Evolutionary conservation across 2,329 filamentous ascomycete genomes (phyloP).

Genomic region (Apiospora malaysiana): DNA sequence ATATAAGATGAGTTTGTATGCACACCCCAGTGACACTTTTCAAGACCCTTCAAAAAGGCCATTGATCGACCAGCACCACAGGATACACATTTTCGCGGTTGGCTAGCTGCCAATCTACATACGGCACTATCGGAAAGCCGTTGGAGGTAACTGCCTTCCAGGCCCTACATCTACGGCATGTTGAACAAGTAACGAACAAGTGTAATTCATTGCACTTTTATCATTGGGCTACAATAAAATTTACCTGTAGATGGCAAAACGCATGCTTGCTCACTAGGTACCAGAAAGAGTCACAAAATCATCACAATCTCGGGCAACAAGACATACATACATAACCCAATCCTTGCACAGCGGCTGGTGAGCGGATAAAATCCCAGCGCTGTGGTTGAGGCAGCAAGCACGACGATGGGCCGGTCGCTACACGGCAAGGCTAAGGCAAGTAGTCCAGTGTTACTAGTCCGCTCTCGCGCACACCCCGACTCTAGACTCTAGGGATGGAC

Average conservation of each 20-base stretch:
- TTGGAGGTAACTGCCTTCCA: not conserved
- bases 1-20: not conserved
- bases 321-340: not conserved
- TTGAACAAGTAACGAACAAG: not conserved
- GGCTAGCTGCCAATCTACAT: not conserved
- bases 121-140: not conserved
- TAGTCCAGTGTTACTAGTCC: not conserved
- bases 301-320: not conserved
- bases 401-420: not conserved
- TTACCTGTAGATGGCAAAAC: not conserved
- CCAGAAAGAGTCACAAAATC: not conserved
- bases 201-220: not conserved
- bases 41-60: not conserved
- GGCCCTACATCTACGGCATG: not conserved
- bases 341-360: not conserved
- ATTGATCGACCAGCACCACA: not conserved
- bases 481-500: not conserved
- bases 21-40: not conserved
- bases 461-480: not conserved
- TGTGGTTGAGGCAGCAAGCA: slow-evolving; percentile 1
- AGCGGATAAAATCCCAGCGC: not conserved
- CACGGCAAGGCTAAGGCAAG: not conserved
- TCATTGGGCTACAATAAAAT: not conserved
- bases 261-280: not conserved
- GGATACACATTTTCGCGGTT: not conserved